These are phyloP conservation scores for Ceratopteris richardii DNA, from an alignment of 75 land plant genomes.

Conservation along the genomic window DNA sequence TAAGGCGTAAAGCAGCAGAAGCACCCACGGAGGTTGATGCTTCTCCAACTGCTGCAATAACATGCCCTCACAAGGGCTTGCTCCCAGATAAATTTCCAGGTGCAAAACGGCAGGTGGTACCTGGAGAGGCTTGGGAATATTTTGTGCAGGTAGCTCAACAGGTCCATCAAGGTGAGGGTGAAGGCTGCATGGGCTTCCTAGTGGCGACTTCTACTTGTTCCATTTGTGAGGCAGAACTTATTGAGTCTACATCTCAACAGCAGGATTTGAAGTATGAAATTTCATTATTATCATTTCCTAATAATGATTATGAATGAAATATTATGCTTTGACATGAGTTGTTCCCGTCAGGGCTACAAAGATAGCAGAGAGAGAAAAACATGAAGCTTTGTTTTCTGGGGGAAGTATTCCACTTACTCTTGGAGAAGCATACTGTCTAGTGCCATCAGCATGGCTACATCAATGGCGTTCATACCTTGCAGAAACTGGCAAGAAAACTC, in stretches of 20 bases:
- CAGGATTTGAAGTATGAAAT: conserved; percentile 66
- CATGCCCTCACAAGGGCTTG: conserved; percentile 75
- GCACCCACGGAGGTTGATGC: conserved; percentile 80
- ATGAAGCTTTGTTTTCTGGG: conserved; percentile 61
- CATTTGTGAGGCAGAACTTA: conserved; percentile 48
- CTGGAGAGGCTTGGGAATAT: conserved; percentile 74
- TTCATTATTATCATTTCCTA: no score
- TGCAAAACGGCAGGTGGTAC: conserved; percentile 77
- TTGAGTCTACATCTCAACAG: conserved; percentile 47
- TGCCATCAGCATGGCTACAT: conserved; percentile 79
- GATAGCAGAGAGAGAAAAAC: conserved; percentile 74
- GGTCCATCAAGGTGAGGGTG: conserved; percentile 35
- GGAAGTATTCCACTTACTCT: conserved; percentile 47
- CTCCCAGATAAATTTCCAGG: conserved; percentile 81
- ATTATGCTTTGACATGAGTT: no score
- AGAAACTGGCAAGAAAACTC: conserved; percentile 53
- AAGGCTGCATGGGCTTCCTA: conserved; percentile 50
- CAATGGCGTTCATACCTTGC: conserved; percentile 76
- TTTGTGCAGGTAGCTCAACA: conserved; percentile 44
- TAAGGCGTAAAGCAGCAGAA: conserved; percentile 69
- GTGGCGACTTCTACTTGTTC: conserved; percentile 46
- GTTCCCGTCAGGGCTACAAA: conserved; percentile 52
- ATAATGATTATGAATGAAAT: no score
- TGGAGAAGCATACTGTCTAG: conserved; percentile 50
- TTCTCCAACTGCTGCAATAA: conserved; percentile 79